Base-by-base conservation (phyloP, 1,284 basidiomycete species). In the Grifola frondosa region DNA sequence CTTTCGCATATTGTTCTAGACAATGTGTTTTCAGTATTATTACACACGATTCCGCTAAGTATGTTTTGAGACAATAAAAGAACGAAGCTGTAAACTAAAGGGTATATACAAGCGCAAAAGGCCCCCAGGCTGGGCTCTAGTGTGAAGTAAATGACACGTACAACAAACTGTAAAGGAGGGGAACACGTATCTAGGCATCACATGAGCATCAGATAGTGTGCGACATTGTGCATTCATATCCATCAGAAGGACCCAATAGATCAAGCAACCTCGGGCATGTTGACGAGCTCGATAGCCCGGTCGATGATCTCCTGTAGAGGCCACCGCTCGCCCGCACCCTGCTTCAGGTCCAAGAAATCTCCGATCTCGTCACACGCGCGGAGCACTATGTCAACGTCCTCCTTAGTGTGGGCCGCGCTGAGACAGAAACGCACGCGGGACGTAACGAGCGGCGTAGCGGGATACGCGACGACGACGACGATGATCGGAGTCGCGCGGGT, bases 371-470 rank as follows among this genome's bases (percentile, higher is more conserved):
- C 92, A 61, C 89, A 94, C 6, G 96, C 95, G 30, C 78, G 71
- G 32, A 99, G 72, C 24, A 99, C 70, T 21, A 75, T 72, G 69
- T 99, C 96, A 42, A 99, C 83, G 60, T 99, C 97, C 60, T 94
- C 86, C 74, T 99, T 99, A 46, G 96, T 98, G 72, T 99, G 96
- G 41, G 92, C 76, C 5, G 96, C 90, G 44, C 89, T 93, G 17
- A 98, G 77, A 64, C 97, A 99, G 77, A 98, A 98, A 57, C 96
- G 77, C 29, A 96, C 93, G 17, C 97, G 81, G 32, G 84, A 83
- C 3, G 91, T 91, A 50, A 95, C 85, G 36, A 99, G 81, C 8
- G 94, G 88, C 17, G 95, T 97, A 0, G 94, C 94, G 4, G 94
- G 94, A 65, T 95, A 96, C 13, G 85, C 88, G 19, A 96, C 93